Conservation (phyloP, 768 basidiomycete genomes). For the Phanerochaete sordida region DNA sequence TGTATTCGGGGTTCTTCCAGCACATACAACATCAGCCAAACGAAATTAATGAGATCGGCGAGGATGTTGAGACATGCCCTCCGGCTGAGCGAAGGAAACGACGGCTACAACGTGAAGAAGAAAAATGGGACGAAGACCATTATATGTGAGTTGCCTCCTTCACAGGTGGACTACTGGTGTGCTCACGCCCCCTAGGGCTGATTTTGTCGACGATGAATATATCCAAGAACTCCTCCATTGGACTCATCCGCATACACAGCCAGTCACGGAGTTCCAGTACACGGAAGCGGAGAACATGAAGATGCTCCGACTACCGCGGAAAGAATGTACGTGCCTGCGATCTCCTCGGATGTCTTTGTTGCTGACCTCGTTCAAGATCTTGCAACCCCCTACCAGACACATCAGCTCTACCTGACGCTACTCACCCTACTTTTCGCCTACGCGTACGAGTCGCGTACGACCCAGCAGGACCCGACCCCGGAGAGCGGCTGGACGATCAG, state of each 20-base stretch:
- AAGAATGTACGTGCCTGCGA: constrained; percentile 42
- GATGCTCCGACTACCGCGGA: constrained; percentile 54
- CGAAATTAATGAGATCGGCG: constrained; percentile 77
- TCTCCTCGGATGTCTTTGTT: not conserved
- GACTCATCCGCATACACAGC: constrained; percentile 50
- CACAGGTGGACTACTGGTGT: not conserved
- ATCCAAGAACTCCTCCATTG: constrained; percentile 69
- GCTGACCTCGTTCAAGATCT: constrained; percentile 48
- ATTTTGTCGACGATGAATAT: constrained; percentile 73
- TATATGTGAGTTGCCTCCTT: constrained; percentile 56
- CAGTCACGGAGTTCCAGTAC: constrained; percentile 42
- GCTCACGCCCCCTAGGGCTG: constrained; percentile 51
- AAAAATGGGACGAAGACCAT: constrained; percentile 81
- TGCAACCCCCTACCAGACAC: constrained; percentile 49
- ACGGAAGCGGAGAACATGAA: constrained; percentile 68
- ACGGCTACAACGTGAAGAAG: constrained; percentile 61
- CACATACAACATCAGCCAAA: constrained; percentile 75
- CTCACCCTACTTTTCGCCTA: constrained; percentile 75
- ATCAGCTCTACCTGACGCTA: constrained; percentile 64
- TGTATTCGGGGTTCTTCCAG: constrained; percentile 71
- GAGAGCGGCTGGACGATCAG: constrained; percentile 89
- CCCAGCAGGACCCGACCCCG: constrained; percentile 74
- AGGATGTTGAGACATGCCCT: constrained; percentile 56
- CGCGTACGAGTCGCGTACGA: constrained; percentile 77
- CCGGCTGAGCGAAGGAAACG: constrained; percentile 46